These are phyloP conservation scores for Elsinoe perseae DNA, from an alignment of 2,329 filamentous ascomycete genomes.

Conservation along the genomic window DNA sequence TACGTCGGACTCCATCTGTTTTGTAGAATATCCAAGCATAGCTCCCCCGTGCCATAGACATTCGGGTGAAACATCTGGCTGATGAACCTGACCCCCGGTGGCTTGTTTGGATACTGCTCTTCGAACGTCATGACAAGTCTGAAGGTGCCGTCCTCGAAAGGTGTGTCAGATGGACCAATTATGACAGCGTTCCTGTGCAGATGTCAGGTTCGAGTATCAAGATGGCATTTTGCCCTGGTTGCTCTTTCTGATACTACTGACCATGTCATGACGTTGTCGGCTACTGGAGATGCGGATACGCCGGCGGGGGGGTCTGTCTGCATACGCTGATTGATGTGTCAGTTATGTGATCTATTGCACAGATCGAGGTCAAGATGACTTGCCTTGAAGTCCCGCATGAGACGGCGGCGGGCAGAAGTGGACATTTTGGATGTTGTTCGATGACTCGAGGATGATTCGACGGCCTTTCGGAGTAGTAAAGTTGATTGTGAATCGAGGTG, in stretches of 20 bases:
- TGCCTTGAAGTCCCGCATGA: conserved; percentile 99
- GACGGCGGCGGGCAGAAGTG: conserved; percentile 83
- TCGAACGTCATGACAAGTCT: conserved; percentile 98
- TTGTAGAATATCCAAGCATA: conserved; percentile 93
- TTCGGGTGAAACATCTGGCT: conserved; percentile 99
- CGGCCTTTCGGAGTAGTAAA: too few species aligned
- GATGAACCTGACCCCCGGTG: conserved; percentile 95
- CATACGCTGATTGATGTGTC: conserved; percentile 63
- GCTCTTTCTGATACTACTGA: conserved; percentile 36
- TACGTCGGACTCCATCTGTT: conserved; percentile 99
- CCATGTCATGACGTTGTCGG: conserved; percentile 97
- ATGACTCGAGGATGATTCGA: background rate
- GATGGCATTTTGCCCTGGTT: conserved; percentile 7
- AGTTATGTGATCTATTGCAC: conserved; percentile 13
- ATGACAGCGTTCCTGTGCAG: conserved; percentile 86
- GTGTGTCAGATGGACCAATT: conserved; percentile 91
- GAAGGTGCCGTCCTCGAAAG: conserved; percentile 97
- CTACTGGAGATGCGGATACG: conserved; percentile 90
- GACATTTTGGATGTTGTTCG: conserved; percentile 54
- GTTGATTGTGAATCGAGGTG: background rate
- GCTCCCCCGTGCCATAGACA: conserved; percentile 91
- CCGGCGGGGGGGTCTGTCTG: conserved; percentile 96
- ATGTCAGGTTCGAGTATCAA: conserved; percentile 16
- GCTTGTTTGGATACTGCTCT: conserved; percentile 98
- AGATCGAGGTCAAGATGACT: conserved; percentile 23